These are phyloP conservation scores for Lactarius sanguifluus DNA, from an alignment of 768 basidiomycete genomes.

Conservation along the genomic window DNA sequence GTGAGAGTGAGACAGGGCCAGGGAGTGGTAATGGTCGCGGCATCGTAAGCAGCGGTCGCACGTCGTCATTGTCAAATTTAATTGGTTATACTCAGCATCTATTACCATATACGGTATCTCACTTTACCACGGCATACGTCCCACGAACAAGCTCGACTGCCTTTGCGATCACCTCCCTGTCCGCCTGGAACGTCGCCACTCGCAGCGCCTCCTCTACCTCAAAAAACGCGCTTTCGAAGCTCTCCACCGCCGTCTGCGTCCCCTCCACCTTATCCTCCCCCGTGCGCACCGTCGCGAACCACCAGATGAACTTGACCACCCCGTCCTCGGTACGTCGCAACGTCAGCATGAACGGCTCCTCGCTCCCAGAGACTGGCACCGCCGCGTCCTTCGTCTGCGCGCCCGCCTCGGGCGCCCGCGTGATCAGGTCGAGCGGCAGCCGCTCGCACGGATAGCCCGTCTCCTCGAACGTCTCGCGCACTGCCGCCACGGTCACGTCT, in stretches of 20 bases:
- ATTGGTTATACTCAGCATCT: too few relatives aligned
- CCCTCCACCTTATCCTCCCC: constrained; percentile 32
- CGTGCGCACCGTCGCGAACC: constrained; percentile 45
- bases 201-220: constrained; percentile 15
- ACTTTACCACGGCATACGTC: constrained; percentile 7
- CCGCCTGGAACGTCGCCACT: constrained; percentile 20
- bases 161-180: constrained; percentile 20
- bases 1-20: not conserved
- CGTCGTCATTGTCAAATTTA: too few relatives aligned
- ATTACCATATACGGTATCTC: not conserved
- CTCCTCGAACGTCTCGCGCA: constrained; percentile 66
- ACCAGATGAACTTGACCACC: constrained; percentile 51
- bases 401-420: constrained; percentile 53
- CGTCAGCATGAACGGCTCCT: constrained; percentile 42
- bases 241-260: constrained; percentile 32
- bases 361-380: constrained; percentile 29
- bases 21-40: not conserved
- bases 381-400: constrained; percentile 38
- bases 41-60: too few relatives aligned
- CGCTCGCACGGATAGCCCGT: constrained; percentile 57
- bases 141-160: constrained; percentile 17
- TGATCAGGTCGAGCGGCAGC: constrained; percentile 50
- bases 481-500: constrained; percentile 48
- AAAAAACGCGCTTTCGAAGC: constrained; percentile 23
- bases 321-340: constrained; percentile 33